Evolutionary conservation across 257 asterid genomes (phyloP).

Genomic region (Orobanche coerulescens): DNA sequence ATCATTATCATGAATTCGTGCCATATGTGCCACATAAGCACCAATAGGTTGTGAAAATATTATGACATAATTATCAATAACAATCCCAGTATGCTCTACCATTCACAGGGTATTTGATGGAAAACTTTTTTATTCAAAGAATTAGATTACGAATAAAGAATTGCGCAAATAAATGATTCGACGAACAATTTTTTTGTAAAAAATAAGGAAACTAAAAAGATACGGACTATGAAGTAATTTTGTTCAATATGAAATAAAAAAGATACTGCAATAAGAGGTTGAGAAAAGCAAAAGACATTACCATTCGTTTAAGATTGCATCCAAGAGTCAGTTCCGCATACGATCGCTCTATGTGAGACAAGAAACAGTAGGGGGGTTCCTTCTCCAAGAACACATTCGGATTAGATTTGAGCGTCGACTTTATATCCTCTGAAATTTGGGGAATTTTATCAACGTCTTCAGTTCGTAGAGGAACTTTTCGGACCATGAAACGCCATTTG

Average conservation of each 20-base stretch:
- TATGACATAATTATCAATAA: background rate
- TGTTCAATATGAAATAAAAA: background rate
- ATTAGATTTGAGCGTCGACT: conserved; percentile 63
- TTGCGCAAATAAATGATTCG: too few relatives aligned
- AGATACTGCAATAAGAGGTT: background rate
- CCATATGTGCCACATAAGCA: background rate
- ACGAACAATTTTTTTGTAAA: background rate
- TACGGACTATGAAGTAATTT: background rate
- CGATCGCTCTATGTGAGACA: conserved; percentile 64
- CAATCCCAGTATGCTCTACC: background rate
- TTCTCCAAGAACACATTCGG: conserved; percentile 63
- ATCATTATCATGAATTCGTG: background rate
- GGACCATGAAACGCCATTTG: conserved; percentile 48
- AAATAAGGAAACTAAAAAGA: background rate
- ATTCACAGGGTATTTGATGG: background rate
- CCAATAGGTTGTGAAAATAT: background rate
- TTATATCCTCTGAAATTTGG: conserved; percentile 61
- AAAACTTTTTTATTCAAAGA: background rate
- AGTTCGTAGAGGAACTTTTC: conserved; percentile 49
- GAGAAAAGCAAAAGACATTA: conserved; percentile 21
- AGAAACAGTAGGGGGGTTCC: conserved; percentile 82
- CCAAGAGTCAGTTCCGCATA: conserved; percentile 75
- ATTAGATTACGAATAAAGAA: too few relatives aligned
- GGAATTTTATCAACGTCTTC: conserved; percentile 68
- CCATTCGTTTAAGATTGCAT: conserved; percentile 71